A percentile compares a stretch with the other conserved stretches of the same genome.
Evolutionary conservation across 2,329 filamentous ascomycete species (phyloP).

Genomic region (Phialocephala subalpina): DNA sequence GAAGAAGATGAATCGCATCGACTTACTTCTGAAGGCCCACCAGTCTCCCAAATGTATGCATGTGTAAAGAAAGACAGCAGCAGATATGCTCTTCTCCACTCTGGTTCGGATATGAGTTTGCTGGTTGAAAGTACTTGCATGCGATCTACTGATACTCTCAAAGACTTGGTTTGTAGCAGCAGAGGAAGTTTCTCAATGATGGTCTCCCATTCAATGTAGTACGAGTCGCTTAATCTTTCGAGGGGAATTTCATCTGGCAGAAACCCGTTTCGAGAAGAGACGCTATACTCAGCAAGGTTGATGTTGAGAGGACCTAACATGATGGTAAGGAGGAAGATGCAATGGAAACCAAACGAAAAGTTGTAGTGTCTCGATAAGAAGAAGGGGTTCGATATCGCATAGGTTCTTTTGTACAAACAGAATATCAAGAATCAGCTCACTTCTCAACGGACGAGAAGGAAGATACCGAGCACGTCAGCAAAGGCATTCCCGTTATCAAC

Average conservation of each 20-base stretch:
- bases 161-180: slow-evolving; percentile 68
- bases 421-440: neutral
- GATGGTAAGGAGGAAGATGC: neutral
- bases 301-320: slow-evolving; percentile 40
- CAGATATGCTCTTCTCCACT: slow-evolving; percentile 85
- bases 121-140: slow-evolving; percentile 76
- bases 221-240: slow-evolving; percentile 68
- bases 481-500: neutral
- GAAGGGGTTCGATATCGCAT: neutral
- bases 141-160: slow-evolving; percentile 68
- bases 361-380: neutral
- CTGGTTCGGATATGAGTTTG: slow-evolving; percentile 66
- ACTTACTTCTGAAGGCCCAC: slow-evolving; percentile 73
- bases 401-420: neutral
- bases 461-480: neutral
- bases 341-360: neutral
- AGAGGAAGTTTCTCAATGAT: slow-evolving; percentile 72
- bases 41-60: slow-evolving; percentile 89
- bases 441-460: neutral
- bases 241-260: slow-evolving; percentile 77
- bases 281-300: slow-evolving; percentile 35
- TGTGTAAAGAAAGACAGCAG: slow-evolving; percentile 83
- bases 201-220: slow-evolving; percentile 83
- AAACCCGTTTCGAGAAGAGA: slow-evolving; percentile 68
- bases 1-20: neutral